A percentile compares a stretch with the other conserved stretches of the same genome.
phyloP scores from a whole-genome alignment of 2,329 filamentous ascomycete genomes.

The Aquanectria penicillioides region DNA sequence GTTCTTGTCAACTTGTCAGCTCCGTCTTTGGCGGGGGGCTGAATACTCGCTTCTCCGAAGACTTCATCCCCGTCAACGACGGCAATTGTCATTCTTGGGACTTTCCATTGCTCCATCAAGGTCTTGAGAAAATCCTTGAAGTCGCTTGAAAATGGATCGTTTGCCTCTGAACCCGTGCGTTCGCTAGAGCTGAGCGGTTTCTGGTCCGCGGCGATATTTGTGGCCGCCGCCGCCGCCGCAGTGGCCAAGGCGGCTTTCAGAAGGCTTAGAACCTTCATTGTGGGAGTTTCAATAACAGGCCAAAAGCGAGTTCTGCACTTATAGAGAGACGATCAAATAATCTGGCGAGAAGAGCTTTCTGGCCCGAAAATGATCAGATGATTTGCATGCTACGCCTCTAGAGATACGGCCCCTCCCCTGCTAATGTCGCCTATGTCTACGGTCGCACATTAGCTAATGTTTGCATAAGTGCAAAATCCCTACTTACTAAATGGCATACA shows the following conservation, averaged over 20 bases:
- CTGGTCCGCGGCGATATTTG: neutral
- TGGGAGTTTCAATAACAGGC: neutral
- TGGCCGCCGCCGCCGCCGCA: neutral
- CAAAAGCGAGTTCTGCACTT: too few relatives aligned
- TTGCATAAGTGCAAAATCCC: too few relatives aligned
- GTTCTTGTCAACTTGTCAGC: neutral
- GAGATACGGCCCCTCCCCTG: neutral
- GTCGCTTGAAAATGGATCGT: neutral
- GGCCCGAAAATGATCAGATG: too few relatives aligned
- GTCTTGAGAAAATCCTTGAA: neutral
- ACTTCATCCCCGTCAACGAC: slow-evolving; percentile 39
- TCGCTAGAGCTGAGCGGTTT: neutral
- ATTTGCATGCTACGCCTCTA: neutral
- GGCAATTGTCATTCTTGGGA: slow-evolving; percentile 40
- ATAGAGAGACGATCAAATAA: too few relatives aligned
- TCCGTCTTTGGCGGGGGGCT: neutral
- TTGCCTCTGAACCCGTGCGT: too few relatives aligned
- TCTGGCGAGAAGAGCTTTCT: too few relatives aligned
- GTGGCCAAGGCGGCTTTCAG: neutral
- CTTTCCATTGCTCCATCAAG: slow-evolving; percentile 37
- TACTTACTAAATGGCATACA: too few relatives aligned
- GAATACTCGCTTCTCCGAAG: slow-evolving; percentile 34
- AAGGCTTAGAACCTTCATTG: neutral
- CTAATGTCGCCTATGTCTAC: neutral
- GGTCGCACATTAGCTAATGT: too few relatives aligned